Evolutionary conservation across 331 rosid species (phyloP).

Genomic region (Acacia concinna): DNA sequence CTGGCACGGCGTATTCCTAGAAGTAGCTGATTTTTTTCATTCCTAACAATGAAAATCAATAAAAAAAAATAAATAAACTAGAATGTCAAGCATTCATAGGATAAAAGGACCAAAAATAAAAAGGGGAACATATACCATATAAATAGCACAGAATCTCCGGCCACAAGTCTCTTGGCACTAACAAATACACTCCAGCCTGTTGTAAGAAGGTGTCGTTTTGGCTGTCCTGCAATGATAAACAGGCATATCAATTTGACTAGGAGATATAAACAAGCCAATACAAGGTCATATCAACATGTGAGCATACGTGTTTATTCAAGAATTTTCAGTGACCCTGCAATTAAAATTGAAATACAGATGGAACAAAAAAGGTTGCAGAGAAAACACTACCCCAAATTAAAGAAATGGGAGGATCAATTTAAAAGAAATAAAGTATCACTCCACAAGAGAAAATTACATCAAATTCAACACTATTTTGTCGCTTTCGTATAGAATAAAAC

Average conservation of each 20-base stretch:
- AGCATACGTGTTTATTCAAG: not conserved
- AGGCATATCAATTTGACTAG: constrained; percentile 21
- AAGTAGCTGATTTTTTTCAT: constrained; percentile 91
- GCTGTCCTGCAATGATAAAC: constrained; percentile 73
- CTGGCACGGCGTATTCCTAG: constrained; percentile 90
- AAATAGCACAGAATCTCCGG: constrained; percentile 95
- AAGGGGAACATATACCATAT: constrained; percentile 60
- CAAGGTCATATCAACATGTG: not conserved
- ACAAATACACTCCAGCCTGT: constrained; percentile 97
- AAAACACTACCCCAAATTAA: not conserved
- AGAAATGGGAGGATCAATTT: not conserved
- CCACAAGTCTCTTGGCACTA: constrained; percentile 92
- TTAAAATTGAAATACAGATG: not conserved
- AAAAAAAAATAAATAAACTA: constrained; percentile 6
- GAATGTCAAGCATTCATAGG: constrained; percentile 5
- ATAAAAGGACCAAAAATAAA: constrained; percentile 6
- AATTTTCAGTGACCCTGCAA: not conserved
- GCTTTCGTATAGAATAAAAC: not conserved
- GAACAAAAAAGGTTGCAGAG: not conserved
- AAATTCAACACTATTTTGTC: not conserved
- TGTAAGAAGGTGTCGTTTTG: constrained; percentile 92
- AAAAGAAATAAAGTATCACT: not conserved
- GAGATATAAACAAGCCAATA: not conserved
- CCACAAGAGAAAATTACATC: not conserved
- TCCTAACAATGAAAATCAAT: constrained; percentile 50